Base-by-base conservation (phyloP, 2,329 filamentous ascomycete genomes). In the Colletotrichum camelliae region DNA sequence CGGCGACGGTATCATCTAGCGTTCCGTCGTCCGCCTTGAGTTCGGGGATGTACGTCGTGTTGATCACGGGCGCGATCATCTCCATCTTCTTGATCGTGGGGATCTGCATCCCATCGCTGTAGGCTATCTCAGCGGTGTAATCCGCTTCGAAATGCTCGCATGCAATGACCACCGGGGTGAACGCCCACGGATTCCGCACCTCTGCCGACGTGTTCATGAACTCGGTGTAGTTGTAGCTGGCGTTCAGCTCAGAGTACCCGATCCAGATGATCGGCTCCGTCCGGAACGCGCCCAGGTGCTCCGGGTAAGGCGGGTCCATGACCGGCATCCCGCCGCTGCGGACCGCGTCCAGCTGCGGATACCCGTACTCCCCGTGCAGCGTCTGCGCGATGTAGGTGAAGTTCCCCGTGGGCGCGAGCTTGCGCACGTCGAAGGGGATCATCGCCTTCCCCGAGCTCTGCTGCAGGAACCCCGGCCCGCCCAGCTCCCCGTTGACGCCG, bases 241-340 rank as follows among this genome's bases (percentile, higher is more conserved):
- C 69, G 6, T 72, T 81, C 48, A 80, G 74, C 10, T 79, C 75
- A 5, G 80, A 75, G 70, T 83, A 84, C 10, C 83, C 84, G 10
- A 84, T 75, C 81, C 83, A 85, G 16, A 85, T 58, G 12, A 83
- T 74, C 1, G 84, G 83, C 66, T 84, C 83, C 2, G 80, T 81
- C 12, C 80, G 79, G 58, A 85, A 82, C 1, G 79, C 81, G 2
- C 84, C 84, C 5, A 84, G 78, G 13, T 80, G 61, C 39, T 73
- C 60, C 4, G 80, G 81, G 66, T 76, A 81, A 4, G 78, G 79
- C 12, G 77, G 77, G 2, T 62, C 52, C 21, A 31, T 75, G 39
- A 29, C 75, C 2, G 77, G 79, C 27, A 83, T 78, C 35, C 82
- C 85, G 7, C 81, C 83, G 2, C 75, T 27, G 10, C 72, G 74